Percentiles rank a stretch among this genome's conserved stretches.
These are phyloP conservation scores for Fragaria vesca DNA, from an alignment of 306 rosid species.

Conservation along the genomic window DNA sequence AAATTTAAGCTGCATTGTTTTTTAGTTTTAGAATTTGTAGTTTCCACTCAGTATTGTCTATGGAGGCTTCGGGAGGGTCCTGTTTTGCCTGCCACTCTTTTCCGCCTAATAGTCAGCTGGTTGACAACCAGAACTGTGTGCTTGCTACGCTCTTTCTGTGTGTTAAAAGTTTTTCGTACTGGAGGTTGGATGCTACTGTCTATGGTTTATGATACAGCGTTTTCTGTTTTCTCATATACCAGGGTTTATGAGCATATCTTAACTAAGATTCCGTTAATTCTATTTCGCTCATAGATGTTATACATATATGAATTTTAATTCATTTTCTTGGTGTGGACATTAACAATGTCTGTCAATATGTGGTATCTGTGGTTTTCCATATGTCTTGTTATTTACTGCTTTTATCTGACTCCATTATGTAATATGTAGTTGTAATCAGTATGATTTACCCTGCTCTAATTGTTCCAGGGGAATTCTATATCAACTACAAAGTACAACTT, in stretches of 20 bases:
- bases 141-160: not conserved
- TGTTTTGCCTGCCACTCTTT: not conserved
- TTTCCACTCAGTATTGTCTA: not conserved
- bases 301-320: not conserved
- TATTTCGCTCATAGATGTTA: not conserved
- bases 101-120: not conserved
- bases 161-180: not conserved
- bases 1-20: not conserved
- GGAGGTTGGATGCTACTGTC: not conserved
- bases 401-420: not conserved
- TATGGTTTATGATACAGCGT: not conserved
- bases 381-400: slow-evolving; percentile 16
- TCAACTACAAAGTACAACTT: slow-evolving; percentile 90
- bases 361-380: not conserved
- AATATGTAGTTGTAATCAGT: slow-evolving; percentile 13
- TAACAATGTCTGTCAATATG: not conserved
- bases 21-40: not conserved
- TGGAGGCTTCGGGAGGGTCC: not conserved
- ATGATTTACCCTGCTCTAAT: slow-evolving; percentile 5
- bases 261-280: not conserved
- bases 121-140: not conserved
- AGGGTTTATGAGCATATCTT: not conserved
- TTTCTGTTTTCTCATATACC: not conserved
- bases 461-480: slow-evolving; percentile 85
- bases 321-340: not conserved